Percentiles rank a stretch among this genome's conserved stretches.
Conservation (phyloP, 2,329 filamentous ascomycete genomes). For the Nigrograna mackinnonii region DNA sequence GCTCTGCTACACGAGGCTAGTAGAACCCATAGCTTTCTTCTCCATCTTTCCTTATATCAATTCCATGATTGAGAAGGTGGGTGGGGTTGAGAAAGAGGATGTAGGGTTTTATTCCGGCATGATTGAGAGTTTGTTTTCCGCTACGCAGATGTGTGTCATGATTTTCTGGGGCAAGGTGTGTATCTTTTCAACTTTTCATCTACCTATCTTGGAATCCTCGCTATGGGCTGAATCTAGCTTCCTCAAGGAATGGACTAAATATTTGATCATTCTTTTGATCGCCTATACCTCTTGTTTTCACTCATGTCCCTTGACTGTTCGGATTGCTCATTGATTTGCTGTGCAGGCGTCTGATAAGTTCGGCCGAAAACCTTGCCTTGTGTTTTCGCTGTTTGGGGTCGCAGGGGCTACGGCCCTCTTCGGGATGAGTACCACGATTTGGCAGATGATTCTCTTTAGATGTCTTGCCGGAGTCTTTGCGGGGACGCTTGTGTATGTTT, state of each 20-base stretch:
- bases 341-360: constrained; percentile 62
- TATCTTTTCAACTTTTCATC: not conserved
- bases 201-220: too few relatives aligned
- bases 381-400: constrained; percentile 68
- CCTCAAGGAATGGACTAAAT: too few relatives aligned
- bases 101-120: constrained; percentile 80
- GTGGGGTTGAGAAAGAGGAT: constrained; percentile 63
- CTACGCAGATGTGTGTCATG: constrained; percentile 79
- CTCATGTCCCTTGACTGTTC: too few relatives aligned
- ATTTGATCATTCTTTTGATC: too few relatives aligned
- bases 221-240: too few relatives aligned
- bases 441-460: constrained; percentile 75
- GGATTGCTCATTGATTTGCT: not conserved
- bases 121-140: constrained; percentile 72
- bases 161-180: constrained; percentile 67
- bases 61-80: constrained; percentile 73
- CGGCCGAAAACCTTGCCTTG: constrained; percentile 73
- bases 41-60: constrained; percentile 81
- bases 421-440: constrained; percentile 67
- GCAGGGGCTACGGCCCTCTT: constrained; percentile 66
- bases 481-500: constrained; percentile 64
- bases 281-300: too few relatives aligned
- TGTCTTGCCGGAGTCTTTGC: constrained; percentile 75
- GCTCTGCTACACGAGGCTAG: constrained; percentile 72
- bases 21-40: constrained; percentile 84